Evolutionary conservation across 257 asterid genomes (phyloP).

Genomic region (Henckelia pumila): DNA sequence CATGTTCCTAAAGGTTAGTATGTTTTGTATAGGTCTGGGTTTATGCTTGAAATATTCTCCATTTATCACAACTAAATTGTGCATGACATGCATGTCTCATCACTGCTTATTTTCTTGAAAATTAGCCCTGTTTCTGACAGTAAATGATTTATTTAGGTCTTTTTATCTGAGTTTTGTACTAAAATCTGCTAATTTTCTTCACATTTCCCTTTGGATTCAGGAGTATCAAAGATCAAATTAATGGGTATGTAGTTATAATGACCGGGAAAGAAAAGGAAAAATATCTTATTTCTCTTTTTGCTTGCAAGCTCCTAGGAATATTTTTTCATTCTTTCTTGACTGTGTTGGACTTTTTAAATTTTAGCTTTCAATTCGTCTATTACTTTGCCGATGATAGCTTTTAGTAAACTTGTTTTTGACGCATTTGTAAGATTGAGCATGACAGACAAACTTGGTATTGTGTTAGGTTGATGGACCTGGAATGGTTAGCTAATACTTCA

Average conservation of each 20-base stretch:
- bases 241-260: background rate
- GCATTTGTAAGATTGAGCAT: background rate
- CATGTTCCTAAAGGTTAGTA: constrained; percentile 55
- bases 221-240: background rate
- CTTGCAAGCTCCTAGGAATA: background rate
- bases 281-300: too few relatives aligned
- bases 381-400: background rate
- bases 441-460: background rate
- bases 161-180: background rate
- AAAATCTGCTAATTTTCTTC: background rate
- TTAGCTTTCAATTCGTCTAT: background rate
- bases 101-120: background rate
- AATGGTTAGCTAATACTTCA: too few relatives aligned
- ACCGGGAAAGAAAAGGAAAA: background rate
- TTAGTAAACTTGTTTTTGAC: background rate
- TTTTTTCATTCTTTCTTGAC: background rate
- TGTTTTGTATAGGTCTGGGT: constrained; percentile 16
- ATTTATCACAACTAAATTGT: background rate
- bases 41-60: background rate
- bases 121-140: background rate
- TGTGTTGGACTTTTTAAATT: background rate
- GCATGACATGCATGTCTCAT: background rate
- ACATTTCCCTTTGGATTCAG: background rate
- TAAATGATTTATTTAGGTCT: background rate
- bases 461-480: too few relatives aligned